Base-by-base conservation (phyloP, 2,329 filamentous ascomycete genomes). In the Hypocreales sp. region DNA sequence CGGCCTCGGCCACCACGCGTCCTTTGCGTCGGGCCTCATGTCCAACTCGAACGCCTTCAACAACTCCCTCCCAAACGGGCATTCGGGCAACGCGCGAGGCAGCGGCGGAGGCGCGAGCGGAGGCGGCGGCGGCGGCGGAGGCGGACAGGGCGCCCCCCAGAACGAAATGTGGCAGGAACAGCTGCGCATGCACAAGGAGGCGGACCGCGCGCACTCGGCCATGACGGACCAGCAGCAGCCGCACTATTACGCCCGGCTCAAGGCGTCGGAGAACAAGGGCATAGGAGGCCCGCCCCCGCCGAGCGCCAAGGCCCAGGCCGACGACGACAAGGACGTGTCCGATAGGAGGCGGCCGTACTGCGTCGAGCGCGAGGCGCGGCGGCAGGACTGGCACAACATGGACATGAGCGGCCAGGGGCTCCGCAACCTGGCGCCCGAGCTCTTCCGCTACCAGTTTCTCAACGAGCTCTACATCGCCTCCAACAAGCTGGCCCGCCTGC, bases 361-460 rank as follows among this genome's bases (percentile, higher is more conserved):
- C 41, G 61, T 79, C 30, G 70, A 79, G 33, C 68, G 69, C 43
- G 62, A 68, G 32, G 63, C 68, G 36, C 72, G 74, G 42, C 62
- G 77, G 37, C 79, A 93, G 51, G 79, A 86, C 44, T 95, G 90
- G 90, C 72, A 82, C 50, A 84, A 86, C 37, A 64, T 98, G 41
- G 90, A 98, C 53, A 77, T 95, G 49, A 90, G 86, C 41, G 90
- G 90, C n/a, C 90, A 95, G 57, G 87, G 87, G 13, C 61, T 98
- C 26, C 78, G 84, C 39, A 80, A 83, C 32, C 63, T 98, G 18
- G 75, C 84, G 1, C 59, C 70, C 7, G 71, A 79, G 24, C 62
- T 98, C 18, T 95, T 95, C 58, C 65, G 69, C 39, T 98, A 95
- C 54, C 67, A 67, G 24, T 95, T 98, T 51, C 61, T 98, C 31